phyloP scores from a whole-genome alignment of 495 filamentous ascomycete genomes.

The Penicillium bialowiezense region DNA sequence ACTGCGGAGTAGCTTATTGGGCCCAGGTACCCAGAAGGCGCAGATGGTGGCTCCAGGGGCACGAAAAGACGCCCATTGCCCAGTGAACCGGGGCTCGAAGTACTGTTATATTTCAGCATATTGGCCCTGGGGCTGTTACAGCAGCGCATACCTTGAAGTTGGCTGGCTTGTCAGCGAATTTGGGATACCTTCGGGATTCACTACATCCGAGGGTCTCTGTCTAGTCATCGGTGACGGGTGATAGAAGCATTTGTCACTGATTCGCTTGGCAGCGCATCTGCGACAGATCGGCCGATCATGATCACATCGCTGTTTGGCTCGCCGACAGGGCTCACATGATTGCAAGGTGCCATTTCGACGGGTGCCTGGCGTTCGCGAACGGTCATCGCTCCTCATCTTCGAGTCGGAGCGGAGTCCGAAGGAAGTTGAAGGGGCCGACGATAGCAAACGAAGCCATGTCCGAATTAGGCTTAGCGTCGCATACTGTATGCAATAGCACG shows the following conservation, averaged over 20 bases:
- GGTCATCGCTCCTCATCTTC: slow-evolving; percentile 20
- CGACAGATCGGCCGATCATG: slow-evolving; percentile 40
- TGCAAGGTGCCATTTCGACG: slow-evolving; percentile 47
- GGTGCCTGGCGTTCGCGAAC: slow-evolving; percentile 25
- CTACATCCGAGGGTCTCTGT: slow-evolving; percentile 15
- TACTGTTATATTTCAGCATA: slow-evolving; percentile 11
- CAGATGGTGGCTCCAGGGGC: slow-evolving; percentile 24
- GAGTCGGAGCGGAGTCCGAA: too few species aligned
- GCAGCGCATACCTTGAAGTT: slow-evolving; percentile 24
- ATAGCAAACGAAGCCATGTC: too few species aligned
- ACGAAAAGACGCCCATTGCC: slow-evolving; percentile 20
- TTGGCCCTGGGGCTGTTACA: neutral
- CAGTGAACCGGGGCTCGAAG: slow-evolving; percentile 29
- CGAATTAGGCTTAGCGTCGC: slow-evolving; percentile 13
- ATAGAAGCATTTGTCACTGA: slow-evolving; percentile 36
- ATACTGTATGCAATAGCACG: too few species aligned
- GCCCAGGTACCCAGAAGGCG: slow-evolving; percentile 45
- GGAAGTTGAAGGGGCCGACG: too few species aligned
- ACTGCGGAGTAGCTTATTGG: slow-evolving; percentile 51
- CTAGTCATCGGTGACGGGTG: slow-evolving; percentile 46
- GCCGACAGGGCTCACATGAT: slow-evolving; percentile 53
- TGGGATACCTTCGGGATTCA: slow-evolving; percentile 6
- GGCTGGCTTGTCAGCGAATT: slow-evolving; percentile 20
- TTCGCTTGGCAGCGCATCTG: slow-evolving; percentile 34
- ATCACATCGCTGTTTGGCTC: slow-evolving; percentile 50